Conservation (phyloP, 2,329 filamentous ascomycete genomes). For the Fonsecaea nubica region DNA sequence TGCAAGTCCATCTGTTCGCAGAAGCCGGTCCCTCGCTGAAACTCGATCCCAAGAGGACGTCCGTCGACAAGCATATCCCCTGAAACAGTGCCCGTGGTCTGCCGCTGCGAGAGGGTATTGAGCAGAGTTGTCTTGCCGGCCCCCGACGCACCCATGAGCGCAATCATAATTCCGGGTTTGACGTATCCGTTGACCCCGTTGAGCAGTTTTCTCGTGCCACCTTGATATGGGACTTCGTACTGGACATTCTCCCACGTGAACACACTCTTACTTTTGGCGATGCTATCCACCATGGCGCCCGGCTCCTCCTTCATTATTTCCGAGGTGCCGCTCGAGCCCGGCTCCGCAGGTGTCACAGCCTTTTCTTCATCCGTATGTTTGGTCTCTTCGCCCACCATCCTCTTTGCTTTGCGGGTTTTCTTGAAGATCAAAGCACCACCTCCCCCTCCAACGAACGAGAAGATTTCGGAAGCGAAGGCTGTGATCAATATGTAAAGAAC, state of each 20-base stretch:
- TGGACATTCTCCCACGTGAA: slow-evolving; percentile 75
- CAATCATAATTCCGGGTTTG: slow-evolving; percentile 79
- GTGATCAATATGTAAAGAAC: slow-evolving; percentile 77
- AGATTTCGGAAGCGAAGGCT: slow-evolving; percentile 70
- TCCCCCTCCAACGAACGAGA: slow-evolving; percentile 58
- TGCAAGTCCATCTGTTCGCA: slow-evolving; percentile 76
- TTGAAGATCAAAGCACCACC: slow-evolving; percentile 76
- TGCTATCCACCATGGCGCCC: slow-evolving; percentile 53
- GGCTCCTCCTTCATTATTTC: slow-evolving; percentile 43
- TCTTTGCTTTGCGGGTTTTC: slow-evolving; percentile 67
- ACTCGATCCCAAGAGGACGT: slow-evolving; percentile 64
- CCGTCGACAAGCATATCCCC: slow-evolving; percentile 77
- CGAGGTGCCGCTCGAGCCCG: slow-evolving; percentile 41
- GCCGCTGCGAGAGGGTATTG: slow-evolving; percentile 77
- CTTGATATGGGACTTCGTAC: slow-evolving; percentile 74
- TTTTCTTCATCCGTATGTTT: slow-evolving; percentile 66
- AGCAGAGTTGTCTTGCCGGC: slow-evolving; percentile 85
- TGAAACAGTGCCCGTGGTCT: slow-evolving; percentile 68
- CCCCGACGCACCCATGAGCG: slow-evolving; percentile 79
- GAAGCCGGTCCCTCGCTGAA: slow-evolving; percentile 73
- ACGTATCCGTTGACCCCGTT: slow-evolving; percentile 77
- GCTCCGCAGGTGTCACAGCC: slow-evolving; percentile 40
- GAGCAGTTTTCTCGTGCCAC: slow-evolving; percentile 66
- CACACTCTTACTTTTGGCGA: slow-evolving; percentile 66
- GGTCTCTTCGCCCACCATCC: slow-evolving; percentile 54